These are phyloP conservation scores for Tolypocladium capitatum DNA, from an alignment of 2,329 filamentous ascomycete species.

Conservation along the genomic window DNA sequence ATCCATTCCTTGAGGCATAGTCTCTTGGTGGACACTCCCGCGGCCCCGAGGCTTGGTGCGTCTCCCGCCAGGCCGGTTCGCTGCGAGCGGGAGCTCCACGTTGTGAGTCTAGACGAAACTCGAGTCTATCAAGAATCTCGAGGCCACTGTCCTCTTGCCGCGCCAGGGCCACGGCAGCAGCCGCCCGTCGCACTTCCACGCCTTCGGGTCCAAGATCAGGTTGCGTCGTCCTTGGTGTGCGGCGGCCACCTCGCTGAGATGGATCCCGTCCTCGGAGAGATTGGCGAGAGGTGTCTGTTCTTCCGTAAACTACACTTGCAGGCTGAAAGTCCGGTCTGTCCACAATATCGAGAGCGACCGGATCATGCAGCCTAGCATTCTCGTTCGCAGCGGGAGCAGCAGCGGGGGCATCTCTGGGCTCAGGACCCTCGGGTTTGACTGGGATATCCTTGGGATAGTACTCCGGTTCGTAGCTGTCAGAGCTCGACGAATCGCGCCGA, in stretches of 20 bases:
- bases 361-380: not conserved
- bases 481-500: conserved; percentile 10
- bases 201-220: not conserved
- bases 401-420: not conserved
- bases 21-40: not conserved
- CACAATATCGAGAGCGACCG: not conserved
- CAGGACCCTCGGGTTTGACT: not conserved
- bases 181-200: not conserved
- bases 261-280: not conserved
- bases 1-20: not conserved
- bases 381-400: not conserved
- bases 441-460: not conserved
- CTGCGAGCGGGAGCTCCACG: not conserved
- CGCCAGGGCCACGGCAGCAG: not conserved
- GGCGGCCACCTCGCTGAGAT: not conserved
- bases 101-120: not conserved
- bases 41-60: not conserved
- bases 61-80: not conserved
- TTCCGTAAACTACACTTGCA: conserved; percentile 17
- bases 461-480: not conserved
- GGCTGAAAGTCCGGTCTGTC: conserved; percentile 12
- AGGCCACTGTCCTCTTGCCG: not conserved
- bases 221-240: not conserved
- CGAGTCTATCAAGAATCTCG: not conserved
- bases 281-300: conserved; percentile 6